Base-by-base conservation (phyloP, 2,329 filamentous ascomycete species). In the Thielaviopsis cerberus region DNA sequence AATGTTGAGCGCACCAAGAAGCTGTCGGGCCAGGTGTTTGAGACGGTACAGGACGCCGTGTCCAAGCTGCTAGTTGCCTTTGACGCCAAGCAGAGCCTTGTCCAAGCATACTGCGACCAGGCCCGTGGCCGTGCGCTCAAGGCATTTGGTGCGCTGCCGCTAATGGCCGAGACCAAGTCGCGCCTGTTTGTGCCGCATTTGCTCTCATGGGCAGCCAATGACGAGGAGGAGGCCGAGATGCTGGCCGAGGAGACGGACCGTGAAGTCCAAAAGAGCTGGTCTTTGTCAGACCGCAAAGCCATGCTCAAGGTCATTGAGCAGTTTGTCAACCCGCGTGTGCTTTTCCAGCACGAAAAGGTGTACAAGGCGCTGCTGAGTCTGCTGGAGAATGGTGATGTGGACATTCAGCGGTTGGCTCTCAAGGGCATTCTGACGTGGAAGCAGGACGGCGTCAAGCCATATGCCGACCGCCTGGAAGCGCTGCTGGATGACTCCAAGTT, bases 381-480 rank as follows among this genome's bases (percentile, higher is more conserved):
- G 23, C 74, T 96, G 63, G 80, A 83, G 51, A 95, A 96, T 66
- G 92, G 92, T 64, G 92, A 98, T 66, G 77, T 83, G 3, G 91
- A 96, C 63, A 80, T 95, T 17, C 92, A 98, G 68, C 91, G 85
- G 63, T 80, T 84, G 52, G 83, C 89, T 0, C 75, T 98, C 37
- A 90, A 89, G 68, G 86, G 85, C 8, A 79, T 98, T 7, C 75
- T 96, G 56, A 81, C 88, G 0, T 98, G 92, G 91, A 97, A 95
- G 68, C 80, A 86, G 59, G 76, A 83, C 1, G 81, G 78, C 8
- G 75, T 98, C 54, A 78, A 77, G 61, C 77, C 82, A 0, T 95
- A 97, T 66, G 81, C 89, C 64, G 89, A 96, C 64, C 88, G 90
- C 64, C 71, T 98, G 24, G 78, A 88, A 62, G 90, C 88, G 64